These are phyloP conservation scores for Eudorina sp. DNA, from an alignment of 139 green algal genomes.

Conservation along the genomic window DNA sequence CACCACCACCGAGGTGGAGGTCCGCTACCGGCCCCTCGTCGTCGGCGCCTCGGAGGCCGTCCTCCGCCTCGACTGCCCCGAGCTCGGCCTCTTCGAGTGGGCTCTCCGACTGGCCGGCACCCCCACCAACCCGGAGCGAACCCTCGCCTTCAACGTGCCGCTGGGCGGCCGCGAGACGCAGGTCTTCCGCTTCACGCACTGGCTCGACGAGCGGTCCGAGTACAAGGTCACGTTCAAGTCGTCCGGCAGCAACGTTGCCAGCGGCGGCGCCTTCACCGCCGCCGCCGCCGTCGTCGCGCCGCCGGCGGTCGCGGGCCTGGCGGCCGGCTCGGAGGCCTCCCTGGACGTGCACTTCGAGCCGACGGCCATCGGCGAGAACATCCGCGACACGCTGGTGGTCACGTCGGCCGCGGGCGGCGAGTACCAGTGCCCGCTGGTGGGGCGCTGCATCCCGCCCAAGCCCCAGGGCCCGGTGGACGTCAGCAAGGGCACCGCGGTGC, in stretches of 20 bases:
- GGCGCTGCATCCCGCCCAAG: constrained; percentile 79
- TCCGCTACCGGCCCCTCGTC: constrained; percentile 81
- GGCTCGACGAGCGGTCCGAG: constrained; percentile 76
- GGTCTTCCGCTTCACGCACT: constrained; percentile 84
- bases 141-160: constrained; percentile 77
- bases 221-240: constrained; percentile 79
- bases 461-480: constrained; percentile 82
- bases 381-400: constrained; percentile 76
- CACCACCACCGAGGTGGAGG: constrained; percentile 54
- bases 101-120: constrained; percentile 72
- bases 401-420: constrained; percentile 64
- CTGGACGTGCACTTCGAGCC: constrained; percentile 85
- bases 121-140: constrained; percentile 70
- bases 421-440: constrained; percentile 80
- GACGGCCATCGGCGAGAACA: constrained; percentile 70
- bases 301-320: constrained; percentile 43
- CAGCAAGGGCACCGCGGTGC: constrained; percentile 58
- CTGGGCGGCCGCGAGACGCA: constrained; percentile 77
- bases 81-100: constrained; percentile 82
- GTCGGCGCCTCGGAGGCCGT: constrained; percentile 60
- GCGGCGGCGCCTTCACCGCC: constrained; percentile 40
- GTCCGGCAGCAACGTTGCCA: constrained; percentile 5
- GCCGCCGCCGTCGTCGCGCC: not conserved
- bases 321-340: constrained; percentile 67
- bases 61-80: constrained; percentile 72